Percentiles rank a stretch among this genome's conserved stretches.
Conservation (phyloP, 345 rosid species). For the Ailanthus altissimus region DNA sequence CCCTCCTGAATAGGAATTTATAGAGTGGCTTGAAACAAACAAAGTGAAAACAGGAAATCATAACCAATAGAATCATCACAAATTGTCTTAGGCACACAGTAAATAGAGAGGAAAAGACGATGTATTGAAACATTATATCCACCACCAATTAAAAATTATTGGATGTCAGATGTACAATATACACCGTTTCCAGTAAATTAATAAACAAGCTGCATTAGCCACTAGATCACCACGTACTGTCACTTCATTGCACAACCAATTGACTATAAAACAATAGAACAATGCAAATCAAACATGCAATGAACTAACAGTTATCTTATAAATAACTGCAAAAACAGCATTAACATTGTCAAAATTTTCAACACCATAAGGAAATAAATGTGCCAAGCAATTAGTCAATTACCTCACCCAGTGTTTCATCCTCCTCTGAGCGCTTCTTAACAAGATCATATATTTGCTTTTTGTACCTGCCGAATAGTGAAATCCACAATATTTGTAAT, state of each 20-base stretch:
- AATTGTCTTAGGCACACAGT: not conserved
- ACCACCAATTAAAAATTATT: not conserved
- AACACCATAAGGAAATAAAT: not conserved
- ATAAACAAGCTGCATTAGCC: not conserved
- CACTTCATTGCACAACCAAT: not conserved
- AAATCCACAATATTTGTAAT: slow-evolving; percentile 10
- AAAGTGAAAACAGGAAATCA: not conserved
- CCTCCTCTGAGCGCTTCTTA: slow-evolving; percentile 72
- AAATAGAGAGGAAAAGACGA: not conserved
- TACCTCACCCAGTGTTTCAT: slow-evolving; percentile 72
- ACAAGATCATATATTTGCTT: slow-evolving; percentile 80
- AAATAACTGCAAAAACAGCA: not conserved
- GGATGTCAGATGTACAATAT: not conserved
- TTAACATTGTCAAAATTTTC: not conserved
- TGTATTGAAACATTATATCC: slow-evolving; percentile 6
- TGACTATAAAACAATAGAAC: not conserved
- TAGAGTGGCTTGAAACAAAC: not conserved
- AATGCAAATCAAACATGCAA: not conserved
- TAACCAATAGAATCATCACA: not conserved
- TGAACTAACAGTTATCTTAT: not conserved
- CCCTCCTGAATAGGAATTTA: not conserved
- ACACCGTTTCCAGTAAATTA: not conserved
- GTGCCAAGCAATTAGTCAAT: not conserved
- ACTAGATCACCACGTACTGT: not conserved
- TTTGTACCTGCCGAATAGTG: slow-evolving; percentile 63